phyloP scores from a whole-genome alignment of 2,329 filamentous ascomycete species.

The Nigrospora oryzae region DNA sequence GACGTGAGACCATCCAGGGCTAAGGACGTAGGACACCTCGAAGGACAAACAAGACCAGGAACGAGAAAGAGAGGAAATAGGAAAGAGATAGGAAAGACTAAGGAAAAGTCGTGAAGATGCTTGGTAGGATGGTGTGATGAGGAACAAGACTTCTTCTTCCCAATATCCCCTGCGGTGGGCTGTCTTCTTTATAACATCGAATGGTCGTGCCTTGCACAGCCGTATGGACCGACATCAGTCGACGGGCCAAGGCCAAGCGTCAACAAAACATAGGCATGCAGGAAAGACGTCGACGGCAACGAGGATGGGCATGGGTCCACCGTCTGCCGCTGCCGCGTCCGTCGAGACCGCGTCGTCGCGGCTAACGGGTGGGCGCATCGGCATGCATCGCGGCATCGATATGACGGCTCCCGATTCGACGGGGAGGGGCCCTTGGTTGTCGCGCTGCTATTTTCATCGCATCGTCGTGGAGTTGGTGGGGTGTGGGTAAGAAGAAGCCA shows the following conservation, averaged over 20 bases:
- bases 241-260: no score
- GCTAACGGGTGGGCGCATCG: no score
- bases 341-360: no score
- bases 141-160: conserved; percentile 3
- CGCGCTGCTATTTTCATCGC: conserved; percentile 6
- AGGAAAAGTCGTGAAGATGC: conserved; percentile 14
- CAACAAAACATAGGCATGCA: no score
- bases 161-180: background rate
- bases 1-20: conserved; percentile 10
- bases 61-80: conserved; percentile 13
- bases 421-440: background rate
- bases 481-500: conserved; percentile 1
- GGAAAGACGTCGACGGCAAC: no score
- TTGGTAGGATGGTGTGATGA: conserved; percentile 9
- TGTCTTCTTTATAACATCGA: no score
- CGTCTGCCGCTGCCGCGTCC: no score
- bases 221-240: no score
- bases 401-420: no score
- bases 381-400: no score
- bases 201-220: no score
- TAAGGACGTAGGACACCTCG: conserved; percentile 11
- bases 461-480: conserved; percentile 1
- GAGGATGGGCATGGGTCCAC: no score
- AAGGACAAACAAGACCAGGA: conserved; percentile 9
- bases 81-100: conserved; percentile 17